Conservation (phyloP, 106 monocot species). For the Agapanthus africanus region DNA sequence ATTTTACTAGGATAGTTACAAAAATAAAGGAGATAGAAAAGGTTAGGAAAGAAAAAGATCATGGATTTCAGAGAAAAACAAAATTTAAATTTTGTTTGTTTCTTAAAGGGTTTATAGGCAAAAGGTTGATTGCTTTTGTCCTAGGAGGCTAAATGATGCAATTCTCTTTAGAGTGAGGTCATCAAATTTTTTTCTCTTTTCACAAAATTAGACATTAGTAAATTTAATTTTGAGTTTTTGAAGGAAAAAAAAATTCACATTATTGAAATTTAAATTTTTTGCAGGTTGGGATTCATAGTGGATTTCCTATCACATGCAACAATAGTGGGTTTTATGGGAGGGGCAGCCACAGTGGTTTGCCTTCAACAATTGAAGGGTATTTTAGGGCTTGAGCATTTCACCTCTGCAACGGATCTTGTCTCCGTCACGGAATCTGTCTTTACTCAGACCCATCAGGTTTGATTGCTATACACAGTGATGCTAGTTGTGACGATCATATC, state of each 20-base stretch:
- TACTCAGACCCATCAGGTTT: conserved; percentile 66
- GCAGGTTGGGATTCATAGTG: conserved; percentile 79
- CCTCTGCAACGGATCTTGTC: conserved; percentile 59
- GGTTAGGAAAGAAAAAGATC: neutral
- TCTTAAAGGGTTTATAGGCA: no score
- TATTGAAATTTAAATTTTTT: neutral
- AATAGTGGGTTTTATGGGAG: conserved; percentile 83
- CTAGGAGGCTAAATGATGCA: no score
- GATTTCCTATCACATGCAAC: conserved; percentile 78
- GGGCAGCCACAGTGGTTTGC: conserved; percentile 82
- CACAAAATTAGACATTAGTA: no score
- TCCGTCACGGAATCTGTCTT: conserved; percentile 67
- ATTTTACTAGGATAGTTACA: no score
- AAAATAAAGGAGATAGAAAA: no score
- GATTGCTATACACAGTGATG: neutral
- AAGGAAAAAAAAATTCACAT: neutral
- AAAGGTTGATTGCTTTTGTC: no score
- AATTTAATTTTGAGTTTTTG: no score
- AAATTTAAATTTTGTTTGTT: neutral
- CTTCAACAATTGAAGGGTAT: conserved; percentile 76
- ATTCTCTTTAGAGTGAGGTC: no score
- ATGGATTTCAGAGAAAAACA: neutral
- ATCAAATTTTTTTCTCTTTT: no score
- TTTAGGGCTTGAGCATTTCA: conserved; percentile 65
- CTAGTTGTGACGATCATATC: neutral